Evolutionary conservation across 2,329 filamentous ascomycete genomes (phyloP).

Genomic region (Rhynchosporium secalis): DNA sequence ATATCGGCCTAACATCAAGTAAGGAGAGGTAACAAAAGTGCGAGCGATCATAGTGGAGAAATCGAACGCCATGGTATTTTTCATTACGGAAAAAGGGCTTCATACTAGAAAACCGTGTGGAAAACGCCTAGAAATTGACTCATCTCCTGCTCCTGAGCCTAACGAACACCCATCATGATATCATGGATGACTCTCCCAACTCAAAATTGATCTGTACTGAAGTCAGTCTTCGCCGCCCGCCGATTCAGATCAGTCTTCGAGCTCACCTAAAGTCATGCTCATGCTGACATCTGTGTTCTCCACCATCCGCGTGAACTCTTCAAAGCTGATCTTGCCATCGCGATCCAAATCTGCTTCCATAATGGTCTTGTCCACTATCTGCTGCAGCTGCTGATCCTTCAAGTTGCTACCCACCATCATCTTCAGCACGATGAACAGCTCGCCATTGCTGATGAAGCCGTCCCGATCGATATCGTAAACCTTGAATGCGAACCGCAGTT

Average conservation of each 20-base stretch:
- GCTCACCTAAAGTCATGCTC: slow-evolving; percentile 71
- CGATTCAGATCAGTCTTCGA: background rate
- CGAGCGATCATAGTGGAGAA: background rate
- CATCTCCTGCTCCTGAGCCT: slow-evolving; percentile 4
- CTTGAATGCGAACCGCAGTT: slow-evolving; percentile 96
- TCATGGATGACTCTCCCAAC: slow-evolving; percentile 13
- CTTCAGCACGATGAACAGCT: slow-evolving; percentile 98
- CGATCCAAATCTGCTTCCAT: slow-evolving; percentile 98
- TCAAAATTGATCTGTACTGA: slow-evolving; percentile 36
- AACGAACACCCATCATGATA: slow-evolving; percentile 14
- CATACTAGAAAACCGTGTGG: background rate
- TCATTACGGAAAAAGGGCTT: background rate
- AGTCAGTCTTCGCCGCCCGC: slow-evolving; percentile 14
- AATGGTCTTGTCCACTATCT: slow-evolving; percentile 99
- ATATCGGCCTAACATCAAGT: no score
- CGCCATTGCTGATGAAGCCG: slow-evolving; percentile 97
- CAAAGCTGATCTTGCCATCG: slow-evolving; percentile 98
- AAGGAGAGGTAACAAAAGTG: no score
- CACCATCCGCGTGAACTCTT: slow-evolving; percentile 99
- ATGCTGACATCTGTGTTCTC: slow-evolving; percentile 84
- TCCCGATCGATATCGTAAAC: slow-evolving; percentile 99
- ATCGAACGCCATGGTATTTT: slow-evolving; percentile 2
- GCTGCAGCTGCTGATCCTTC: slow-evolving; percentile 98
- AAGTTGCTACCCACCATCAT: slow-evolving; percentile 99
- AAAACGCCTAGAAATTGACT: background rate